A percentile compares a stretch with the other conserved stretches of the same genome.
phyloP scores from a whole-genome alignment of 306 rosid species.

The Cicer bijugum region DNA sequence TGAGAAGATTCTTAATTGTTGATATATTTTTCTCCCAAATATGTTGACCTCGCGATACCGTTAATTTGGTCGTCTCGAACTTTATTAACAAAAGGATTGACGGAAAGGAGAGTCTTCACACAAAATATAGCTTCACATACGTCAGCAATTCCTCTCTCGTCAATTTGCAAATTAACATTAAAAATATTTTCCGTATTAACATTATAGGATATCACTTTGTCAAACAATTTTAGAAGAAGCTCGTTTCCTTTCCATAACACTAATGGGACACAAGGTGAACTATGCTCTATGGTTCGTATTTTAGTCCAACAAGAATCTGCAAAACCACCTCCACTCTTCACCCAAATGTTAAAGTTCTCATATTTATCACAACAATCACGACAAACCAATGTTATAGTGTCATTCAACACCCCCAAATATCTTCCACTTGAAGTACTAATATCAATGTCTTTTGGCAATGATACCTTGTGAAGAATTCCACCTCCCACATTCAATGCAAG shows the following conservation, averaged over 20 bases:
- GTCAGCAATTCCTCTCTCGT: background rate
- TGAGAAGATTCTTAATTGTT: too few species aligned
- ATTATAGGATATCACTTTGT: background rate
- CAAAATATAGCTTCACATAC: constrained; percentile 1
- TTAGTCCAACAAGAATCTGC: constrained; percentile 10
- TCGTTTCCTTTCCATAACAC: background rate
- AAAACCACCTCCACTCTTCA: background rate
- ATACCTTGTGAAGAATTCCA: background rate
- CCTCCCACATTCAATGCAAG: constrained; percentile 26
- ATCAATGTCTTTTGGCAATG: background rate
- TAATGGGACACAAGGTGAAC: background rate
- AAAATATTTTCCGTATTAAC: background rate
- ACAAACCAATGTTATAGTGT: background rate
- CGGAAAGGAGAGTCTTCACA: background rate
- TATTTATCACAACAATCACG: background rate
- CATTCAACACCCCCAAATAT: constrained; percentile 11
- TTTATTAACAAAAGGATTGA: background rate
- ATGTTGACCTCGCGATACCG: too few species aligned
- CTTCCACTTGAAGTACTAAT: constrained; percentile 18
- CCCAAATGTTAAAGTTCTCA: constrained; percentile 9
- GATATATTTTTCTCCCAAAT: too few species aligned
- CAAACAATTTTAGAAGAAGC: constrained; percentile 29
- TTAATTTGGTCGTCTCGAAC: too few species aligned
- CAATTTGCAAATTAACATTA: background rate
- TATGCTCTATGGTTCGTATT: background rate